Base-by-base conservation (phyloP, 805 yeast species). In the Wickerhamomyces queroliae region DNA sequence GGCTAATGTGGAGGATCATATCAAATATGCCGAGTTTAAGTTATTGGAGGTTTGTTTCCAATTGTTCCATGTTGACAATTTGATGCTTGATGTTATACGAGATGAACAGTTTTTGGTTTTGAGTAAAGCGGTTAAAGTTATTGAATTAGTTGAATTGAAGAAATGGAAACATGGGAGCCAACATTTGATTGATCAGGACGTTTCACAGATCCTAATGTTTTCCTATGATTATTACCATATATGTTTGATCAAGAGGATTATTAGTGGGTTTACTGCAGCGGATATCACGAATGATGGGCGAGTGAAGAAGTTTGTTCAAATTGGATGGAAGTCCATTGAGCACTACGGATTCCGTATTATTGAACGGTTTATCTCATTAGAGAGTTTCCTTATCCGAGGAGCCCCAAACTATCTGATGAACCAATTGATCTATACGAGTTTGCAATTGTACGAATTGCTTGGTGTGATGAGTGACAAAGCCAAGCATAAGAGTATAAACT, bases 361-460 rank as follows among this genome's bases (percentile, higher is more conserved):
- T 27, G 62, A 65, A 12, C 67, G 69, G 22, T 65, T 76, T 40
- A 49, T 75, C 13, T 53, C 64, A 20, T 52, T 75, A 18, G 70
- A 75, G 3, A 61, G 72, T 4, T 58, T 69, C 2, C 51, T 72
- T 21, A 69, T 78, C 2, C 70, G 70, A 47, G 81, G 81, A 0
- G 72, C 80, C 9, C 83, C 84, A 1, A 66, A 68, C 2, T 67
- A 70, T 36, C 66, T 76, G 3, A 55, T 74, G 38, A 67, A 72
- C 44, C 76, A 76, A 45, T 63, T 76, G 16, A 74, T 76, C 7
- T 78, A 75, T 52, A 70, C 80, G 0, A 74, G 79, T 48, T 50
- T 76, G 28, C 70, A 78, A 0, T 55, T 78, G 19, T 71, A 75
- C 48, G 78, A 74, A 35, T 68, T 63, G 43, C 53, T 74, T 15